phyloP scores from a whole-genome alignment of 192 early-diverging fungal species.

The Coemansia sp. region DNA sequence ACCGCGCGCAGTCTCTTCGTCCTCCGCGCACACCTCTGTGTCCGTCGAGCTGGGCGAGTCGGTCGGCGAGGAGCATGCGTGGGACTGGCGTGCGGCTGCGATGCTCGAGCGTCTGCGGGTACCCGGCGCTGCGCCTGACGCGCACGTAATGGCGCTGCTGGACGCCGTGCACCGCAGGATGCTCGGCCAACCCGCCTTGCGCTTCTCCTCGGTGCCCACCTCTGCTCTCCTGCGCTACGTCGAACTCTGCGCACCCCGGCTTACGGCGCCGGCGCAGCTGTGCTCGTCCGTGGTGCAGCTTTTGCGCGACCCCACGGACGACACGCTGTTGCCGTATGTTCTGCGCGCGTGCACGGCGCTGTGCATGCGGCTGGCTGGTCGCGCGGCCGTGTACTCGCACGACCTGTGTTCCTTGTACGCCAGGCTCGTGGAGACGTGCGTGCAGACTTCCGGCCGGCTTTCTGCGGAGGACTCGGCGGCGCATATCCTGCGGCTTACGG shows the following conservation, averaged over 20 bases:
- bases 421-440: slow-evolving; percentile 67
- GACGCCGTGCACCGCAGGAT: slow-evolving; percentile 25
- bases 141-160: slow-evolving; percentile 21
- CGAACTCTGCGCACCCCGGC: slow-evolving; percentile 33
- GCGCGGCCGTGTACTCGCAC: slow-evolving; percentile 16
- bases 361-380: slow-evolving; percentile 30
- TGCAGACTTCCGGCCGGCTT: slow-evolving; percentile 69
- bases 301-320: slow-evolving; percentile 28
- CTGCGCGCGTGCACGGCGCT: slow-evolving; percentile 49
- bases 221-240: slow-evolving; percentile 35
- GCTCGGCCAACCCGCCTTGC: slow-evolving; percentile 5
- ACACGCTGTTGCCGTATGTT: slow-evolving; percentile 39
- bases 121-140: slow-evolving; percentile 27
- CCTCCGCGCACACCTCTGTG: slow-evolving; percentile 18
- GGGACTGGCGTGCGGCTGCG: slow-evolving; percentile 38
- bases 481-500: no score
- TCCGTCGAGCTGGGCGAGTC: neutral
- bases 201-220: slow-evolving; percentile 16
- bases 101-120: slow-evolving; percentile 35
- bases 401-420: slow-evolving; percentile 36
- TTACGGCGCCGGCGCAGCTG: slow-evolving; percentile 24
- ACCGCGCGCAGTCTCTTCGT: slow-evolving; percentile 25
- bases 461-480: slow-evolving; percentile 77
- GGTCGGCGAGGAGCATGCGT: slow-evolving; percentile 17
- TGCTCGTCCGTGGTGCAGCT: slow-evolving; percentile 29